A percentile compares a stretch with the other conserved stretches of the same genome.
phyloP scores from a whole-genome alignment of 2,329 filamentous ascomycete genomes.

The Fusarium pseudoanthophilum region DNA sequence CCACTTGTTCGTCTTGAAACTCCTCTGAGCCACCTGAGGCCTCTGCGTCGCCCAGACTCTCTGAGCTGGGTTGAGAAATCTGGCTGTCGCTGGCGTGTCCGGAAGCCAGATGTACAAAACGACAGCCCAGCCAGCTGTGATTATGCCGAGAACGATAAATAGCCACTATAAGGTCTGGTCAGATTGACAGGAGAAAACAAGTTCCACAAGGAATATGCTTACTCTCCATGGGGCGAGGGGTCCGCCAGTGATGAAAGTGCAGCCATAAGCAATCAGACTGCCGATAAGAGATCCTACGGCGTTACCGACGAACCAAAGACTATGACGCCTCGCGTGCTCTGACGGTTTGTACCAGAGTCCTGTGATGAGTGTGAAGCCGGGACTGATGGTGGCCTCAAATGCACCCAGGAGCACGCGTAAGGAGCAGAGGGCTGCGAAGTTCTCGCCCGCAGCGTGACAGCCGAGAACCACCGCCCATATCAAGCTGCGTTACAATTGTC shows the following conservation, averaged over 20 bases:
- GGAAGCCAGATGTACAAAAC: not conserved
- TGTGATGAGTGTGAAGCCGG: not conserved
- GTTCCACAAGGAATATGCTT: fast-evolving
- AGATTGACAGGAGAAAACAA: fast-evolving
- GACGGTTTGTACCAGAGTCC: not conserved
- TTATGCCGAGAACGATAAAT: not conserved
- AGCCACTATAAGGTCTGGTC: not conserved
- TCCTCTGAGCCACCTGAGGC: not conserved
- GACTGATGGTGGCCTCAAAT: not conserved
- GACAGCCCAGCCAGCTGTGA: not conserved
- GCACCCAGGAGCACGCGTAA: not conserved
- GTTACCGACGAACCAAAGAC: not conserved
- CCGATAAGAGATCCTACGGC: not conserved
- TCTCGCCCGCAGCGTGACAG: not conserved
- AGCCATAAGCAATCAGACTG: not conserved
- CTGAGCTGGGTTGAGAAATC: not conserved
- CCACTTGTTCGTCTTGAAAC: not conserved
- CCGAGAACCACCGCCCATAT: not conserved
- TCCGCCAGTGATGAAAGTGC: not conserved
- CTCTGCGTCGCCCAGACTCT: not conserved
- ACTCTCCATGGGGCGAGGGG: not conserved
- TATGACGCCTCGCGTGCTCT: not conserved
- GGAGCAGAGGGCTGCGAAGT: not conserved
- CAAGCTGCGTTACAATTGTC: fast-evolving
- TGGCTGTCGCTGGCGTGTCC: not conserved